Base-by-base conservation (phyloP, 345 rosid genomes). In the Acer negundo region DNA sequence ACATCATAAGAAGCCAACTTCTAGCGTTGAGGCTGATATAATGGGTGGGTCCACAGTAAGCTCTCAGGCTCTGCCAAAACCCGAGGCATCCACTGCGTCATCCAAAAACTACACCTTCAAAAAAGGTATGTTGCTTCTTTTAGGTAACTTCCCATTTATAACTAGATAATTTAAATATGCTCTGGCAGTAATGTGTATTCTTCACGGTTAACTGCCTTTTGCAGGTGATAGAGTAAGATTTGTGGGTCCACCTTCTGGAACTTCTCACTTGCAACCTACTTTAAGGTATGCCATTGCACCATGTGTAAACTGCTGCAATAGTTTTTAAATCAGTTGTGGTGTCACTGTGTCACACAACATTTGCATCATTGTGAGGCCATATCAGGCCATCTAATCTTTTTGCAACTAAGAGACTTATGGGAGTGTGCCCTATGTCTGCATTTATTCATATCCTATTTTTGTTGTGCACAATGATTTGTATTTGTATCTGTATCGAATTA, bases 1-100 rank as follows among this genome's bases (percentile, higher is more conserved):
- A 80, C 97, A 88, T 47, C 91, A 89, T 66, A 94, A 87, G 87
- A 91, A 88, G 80, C 95, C 97, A 77, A 87, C 94, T 79, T 97
- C 98, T 59, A 97, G 98, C 77, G 97, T 92, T 35, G 98, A 97
- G 73, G 98, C 97, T 76, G 97, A 90, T 81, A 94, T 94, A 62
- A 91, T 91, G 16, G 97, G 99, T 77, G 94, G 97, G 64, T 92
- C 97, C 55, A 77, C 91, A 62, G 42, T 89, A 75, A 84, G 90
- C 79, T 87, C 94, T 55, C 98, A 89, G 69, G 90, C 92, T 59
- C 83, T 86, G 78, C 95, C 91, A 77, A 94, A 86, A 91, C 98
- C 89, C 68, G 99, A 97, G 84, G 87, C 88, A 51, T 94, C 97
- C 70, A 97, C 98, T 66, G 99, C 97, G 76, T 86, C 97, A 78